Conservation (phyloP, 331 rosid species). For the Quercus lobata region DNA sequence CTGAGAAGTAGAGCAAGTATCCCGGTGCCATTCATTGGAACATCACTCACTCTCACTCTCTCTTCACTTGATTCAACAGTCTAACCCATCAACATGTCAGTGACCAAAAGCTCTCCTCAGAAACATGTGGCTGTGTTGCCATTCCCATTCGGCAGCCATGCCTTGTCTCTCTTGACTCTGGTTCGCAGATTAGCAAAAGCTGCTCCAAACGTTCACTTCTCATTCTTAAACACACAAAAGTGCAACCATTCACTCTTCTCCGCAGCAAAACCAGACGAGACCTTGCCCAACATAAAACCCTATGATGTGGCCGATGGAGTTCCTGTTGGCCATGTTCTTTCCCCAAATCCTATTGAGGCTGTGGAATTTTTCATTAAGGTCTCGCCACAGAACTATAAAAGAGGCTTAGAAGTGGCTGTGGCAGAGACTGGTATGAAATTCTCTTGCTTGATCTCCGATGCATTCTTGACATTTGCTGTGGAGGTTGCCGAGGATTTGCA, state of each 20-base stretch:
- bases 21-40: too few relatives aligned
- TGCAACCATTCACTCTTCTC: neutral
- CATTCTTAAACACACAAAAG: slow-evolving; percentile 13
- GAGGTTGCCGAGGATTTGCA: slow-evolving; percentile 18
- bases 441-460: slow-evolving; percentile 39
- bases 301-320: slow-evolving; percentile 11
- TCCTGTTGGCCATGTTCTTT: slow-evolving; percentile 2
- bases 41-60: too few relatives aligned
- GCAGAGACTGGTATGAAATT: slow-evolving; percentile 5
- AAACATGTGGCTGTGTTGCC: slow-evolving; percentile 9
- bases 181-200: neutral
- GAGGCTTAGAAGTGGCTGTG: slow-evolving; percentile 25
- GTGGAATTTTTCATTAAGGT: slow-evolving; percentile 33
- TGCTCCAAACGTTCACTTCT: neutral
- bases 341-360: slow-evolving; percentile 15
- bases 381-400: slow-evolving; percentile 26
- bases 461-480: slow-evolving; percentile 25
- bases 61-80: too few relatives aligned
- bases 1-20: too few relatives aligned
- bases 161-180: neutral
- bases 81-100: neutral
- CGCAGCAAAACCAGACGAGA: neutral
- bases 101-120: neutral
- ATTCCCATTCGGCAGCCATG: slow-evolving; percentile 21
- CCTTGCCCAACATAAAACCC: neutral